Conservation (phyloP, 768 basidiomycete species). For the Gelatoporia subvermispora region DNA sequence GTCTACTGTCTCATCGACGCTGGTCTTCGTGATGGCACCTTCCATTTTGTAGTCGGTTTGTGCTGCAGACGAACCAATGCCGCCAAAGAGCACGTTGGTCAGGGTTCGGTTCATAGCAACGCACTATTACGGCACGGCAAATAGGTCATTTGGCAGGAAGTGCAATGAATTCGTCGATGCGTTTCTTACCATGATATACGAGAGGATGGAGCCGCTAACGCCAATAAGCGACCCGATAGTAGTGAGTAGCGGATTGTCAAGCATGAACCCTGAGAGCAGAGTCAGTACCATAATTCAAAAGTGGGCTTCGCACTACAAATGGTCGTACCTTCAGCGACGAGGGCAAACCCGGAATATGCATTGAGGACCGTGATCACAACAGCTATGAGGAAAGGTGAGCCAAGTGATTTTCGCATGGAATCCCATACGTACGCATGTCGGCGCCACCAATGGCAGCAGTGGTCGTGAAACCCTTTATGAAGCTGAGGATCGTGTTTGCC, state of each 20-base stretch:
- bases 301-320: background rate
- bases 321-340: constrained; percentile 73
- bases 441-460: constrained; percentile 92
- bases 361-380: constrained; percentile 90
- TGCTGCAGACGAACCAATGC: constrained; percentile 55
- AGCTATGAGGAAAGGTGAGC: constrained; percentile 37
- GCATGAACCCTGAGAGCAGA: constrained; percentile 62
- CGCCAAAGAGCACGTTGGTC: constrained; percentile 83
- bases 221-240: constrained; percentile 85
- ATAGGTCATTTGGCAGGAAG: background rate
- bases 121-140: constrained; percentile 49
- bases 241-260: constrained; percentile 79
- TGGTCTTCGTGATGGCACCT: constrained; percentile 73
- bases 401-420: background rate
- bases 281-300: constrained; percentile 1
- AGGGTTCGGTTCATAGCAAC: constrained; percentile 89
- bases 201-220: constrained; percentile 86
- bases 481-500: constrained; percentile 70
- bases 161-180: background rate
- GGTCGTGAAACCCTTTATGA: constrained; percentile 81
- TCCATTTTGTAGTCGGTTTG: constrained; percentile 70
- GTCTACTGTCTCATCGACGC: constrained; percentile 77
- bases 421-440: constrained; percentile 75
- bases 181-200: constrained; percentile 79
- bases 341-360: constrained; percentile 86